Conservation (phyloP, 768 basidiomycete species). For the Galerina marginata region DNA sequence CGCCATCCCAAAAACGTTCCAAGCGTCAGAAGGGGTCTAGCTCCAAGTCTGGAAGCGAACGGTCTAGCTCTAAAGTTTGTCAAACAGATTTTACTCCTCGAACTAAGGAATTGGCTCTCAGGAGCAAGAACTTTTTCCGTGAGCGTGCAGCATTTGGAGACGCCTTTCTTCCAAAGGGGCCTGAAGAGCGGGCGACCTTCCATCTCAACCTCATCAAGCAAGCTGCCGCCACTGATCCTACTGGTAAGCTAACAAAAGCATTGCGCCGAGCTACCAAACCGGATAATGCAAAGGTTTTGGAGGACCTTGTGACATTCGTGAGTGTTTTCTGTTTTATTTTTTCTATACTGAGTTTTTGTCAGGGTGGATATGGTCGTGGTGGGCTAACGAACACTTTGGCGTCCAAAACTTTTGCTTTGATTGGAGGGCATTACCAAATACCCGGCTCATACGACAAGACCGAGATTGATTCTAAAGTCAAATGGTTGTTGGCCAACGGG, state of each 20-base stretch:
- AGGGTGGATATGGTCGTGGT: background rate
- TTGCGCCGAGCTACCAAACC: background rate
- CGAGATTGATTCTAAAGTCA: too few relatives aligned
- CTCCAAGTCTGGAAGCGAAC: background rate
- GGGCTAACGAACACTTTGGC: background rate
- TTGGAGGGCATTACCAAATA: background rate
- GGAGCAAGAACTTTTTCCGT: background rate
- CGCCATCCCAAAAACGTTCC: too few relatives aligned
- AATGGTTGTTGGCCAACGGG: too few relatives aligned
- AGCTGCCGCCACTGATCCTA: background rate
- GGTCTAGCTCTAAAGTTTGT: background rate
- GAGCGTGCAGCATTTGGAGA: background rate
- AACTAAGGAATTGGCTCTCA: background rate
- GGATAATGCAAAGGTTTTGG: background rate
- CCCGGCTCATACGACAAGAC: background rate
- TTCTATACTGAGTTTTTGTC: background rate
- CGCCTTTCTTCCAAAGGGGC: background rate
- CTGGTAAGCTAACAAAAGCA: background rate
- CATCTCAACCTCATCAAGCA: background rate
- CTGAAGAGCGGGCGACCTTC: background rate
- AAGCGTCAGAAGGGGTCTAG: background rate
- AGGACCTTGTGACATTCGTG: background rate
- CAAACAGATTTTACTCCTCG: background rate
- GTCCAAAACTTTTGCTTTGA: background rate
- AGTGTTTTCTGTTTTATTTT: background rate